Conservation (phyloP, 495 filamentous ascomycete species). For the Pseudotulostoma volvatum region DNA sequence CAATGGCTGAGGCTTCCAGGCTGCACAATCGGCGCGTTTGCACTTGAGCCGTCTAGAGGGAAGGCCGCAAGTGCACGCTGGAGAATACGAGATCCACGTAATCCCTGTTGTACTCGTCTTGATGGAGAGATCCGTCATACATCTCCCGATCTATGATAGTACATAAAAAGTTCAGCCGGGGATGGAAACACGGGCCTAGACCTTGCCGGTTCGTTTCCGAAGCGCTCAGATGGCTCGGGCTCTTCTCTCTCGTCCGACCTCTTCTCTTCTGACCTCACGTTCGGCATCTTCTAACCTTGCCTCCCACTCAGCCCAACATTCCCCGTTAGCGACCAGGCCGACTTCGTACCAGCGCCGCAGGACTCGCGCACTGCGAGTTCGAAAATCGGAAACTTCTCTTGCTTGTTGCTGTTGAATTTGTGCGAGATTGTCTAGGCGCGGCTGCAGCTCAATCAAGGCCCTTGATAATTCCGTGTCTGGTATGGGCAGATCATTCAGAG, state of each 20-base stretch:
- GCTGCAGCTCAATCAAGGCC: conserved; percentile 48
- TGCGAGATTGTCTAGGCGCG: conserved; percentile 52
- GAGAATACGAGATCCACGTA: too few species aligned
- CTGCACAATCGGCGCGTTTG: too few species aligned
- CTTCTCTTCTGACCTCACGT: conserved; percentile 41
- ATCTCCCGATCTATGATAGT: too few species aligned
- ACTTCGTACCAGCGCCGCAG: conserved; percentile 70
- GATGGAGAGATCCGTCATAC: too few species aligned
- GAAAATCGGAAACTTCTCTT: conserved; percentile 51
- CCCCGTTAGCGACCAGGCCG: conserved; percentile 47
- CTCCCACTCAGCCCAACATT: conserved; percentile 62
- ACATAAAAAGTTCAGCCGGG: too few species aligned
- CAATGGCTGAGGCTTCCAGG: too few species aligned
- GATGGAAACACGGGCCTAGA: too few species aligned
- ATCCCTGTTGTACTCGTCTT: too few species aligned
- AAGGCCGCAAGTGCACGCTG: too few species aligned
- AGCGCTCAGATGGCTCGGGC: conserved; percentile 20
- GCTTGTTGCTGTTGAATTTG: conserved; percentile 52
- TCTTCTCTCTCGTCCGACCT: conserved; percentile 28
- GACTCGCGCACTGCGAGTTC: conserved; percentile 53
- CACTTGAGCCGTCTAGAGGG: too few species aligned
- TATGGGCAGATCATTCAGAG: conserved; percentile 59
- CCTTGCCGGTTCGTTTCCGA: too few species aligned
- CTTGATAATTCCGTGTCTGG: conserved; percentile 53
- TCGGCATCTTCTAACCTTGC: conserved; percentile 51